Conservation (phyloP, 2,329 filamentous ascomycete species). For the Fusarium pilosicola region DNA sequence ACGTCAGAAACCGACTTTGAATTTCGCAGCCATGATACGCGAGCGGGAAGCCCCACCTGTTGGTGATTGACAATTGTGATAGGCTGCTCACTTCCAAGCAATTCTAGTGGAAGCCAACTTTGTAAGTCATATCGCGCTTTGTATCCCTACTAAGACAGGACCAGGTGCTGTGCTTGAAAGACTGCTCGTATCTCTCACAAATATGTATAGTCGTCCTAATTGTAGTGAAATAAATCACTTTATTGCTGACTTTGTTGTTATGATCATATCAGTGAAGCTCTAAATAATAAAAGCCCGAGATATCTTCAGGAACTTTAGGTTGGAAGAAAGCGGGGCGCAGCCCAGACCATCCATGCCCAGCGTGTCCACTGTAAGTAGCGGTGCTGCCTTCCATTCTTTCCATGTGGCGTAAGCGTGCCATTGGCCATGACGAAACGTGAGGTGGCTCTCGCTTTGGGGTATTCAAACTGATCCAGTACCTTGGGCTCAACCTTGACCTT, state of each 20-base stretch:
- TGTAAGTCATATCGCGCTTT: not conserved
- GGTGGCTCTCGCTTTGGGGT: slow-evolving; percentile 29
- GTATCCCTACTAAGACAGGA: not conserved
- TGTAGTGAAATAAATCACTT: not conserved
- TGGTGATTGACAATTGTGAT: slow-evolving; percentile 5
- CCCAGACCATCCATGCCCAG: slow-evolving; percentile 9
- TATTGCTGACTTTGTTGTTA: not conserved
- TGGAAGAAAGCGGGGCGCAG: slow-evolving; percentile 34
- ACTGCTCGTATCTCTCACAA: not conserved
- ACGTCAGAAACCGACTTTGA: slow-evolving; percentile 15
- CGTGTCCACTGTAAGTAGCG: slow-evolving; percentile 34
- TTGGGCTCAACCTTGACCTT: slow-evolving; percentile 20
- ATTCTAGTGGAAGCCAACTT: not conserved
- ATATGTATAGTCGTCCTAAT: no score
- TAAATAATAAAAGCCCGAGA: not conserved
- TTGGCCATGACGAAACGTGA: slow-evolving; percentile 44
- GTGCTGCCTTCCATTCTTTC: slow-evolving; percentile 39
- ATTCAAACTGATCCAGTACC: slow-evolving; percentile 25
- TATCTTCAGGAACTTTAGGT: slow-evolving; percentile 14
- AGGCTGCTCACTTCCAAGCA: not conserved
- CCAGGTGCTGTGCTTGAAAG: not conserved
- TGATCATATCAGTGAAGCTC: not conserved
- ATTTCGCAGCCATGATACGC: slow-evolving; percentile 20
- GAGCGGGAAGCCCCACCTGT: slow-evolving; percentile 20
- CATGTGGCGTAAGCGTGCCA: slow-evolving; percentile 37